Percentiles rank a stretch among this genome's conserved stretches.
phyloP scores from a whole-genome alignment of 2,329 filamentous ascomycete genomes.

The Cercospora zeae-maydis region DNA sequence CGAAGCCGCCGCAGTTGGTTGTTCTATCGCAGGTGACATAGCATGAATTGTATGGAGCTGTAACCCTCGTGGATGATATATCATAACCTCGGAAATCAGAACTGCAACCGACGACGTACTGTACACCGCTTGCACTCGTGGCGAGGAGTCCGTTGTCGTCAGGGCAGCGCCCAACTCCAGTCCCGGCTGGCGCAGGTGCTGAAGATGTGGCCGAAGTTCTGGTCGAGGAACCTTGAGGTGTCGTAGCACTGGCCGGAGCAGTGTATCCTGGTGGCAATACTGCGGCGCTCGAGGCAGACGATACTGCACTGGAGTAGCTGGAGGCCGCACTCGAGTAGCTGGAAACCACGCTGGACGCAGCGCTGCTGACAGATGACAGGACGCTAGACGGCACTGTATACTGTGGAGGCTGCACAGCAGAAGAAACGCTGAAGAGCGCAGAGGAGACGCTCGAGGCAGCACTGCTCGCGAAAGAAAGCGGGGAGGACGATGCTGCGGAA shows the following conservation, averaged over 20 bases:
- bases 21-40: slow-evolving; percentile 1
- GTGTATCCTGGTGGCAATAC: not conserved
- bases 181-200: not conserved
- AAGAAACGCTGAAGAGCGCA: slow-evolving; percentile 5
- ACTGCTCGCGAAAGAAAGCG: not conserved
- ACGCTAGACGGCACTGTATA: not conserved
- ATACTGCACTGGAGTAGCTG: slow-evolving; percentile 2
- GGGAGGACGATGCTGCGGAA: not conserved
- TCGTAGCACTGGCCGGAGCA: not conserved
- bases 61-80: not conserved
- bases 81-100: slow-evolving; percentile 2
- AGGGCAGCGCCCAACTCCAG: not conserved
- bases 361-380: not conserved
- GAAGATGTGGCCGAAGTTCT: not conserved
- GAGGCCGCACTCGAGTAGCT: slow-evolving; percentile 2
- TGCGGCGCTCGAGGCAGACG: not conserved
- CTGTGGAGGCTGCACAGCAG: not conserved
- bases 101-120: slow-evolving; percentile 12
- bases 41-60: slow-evolving; percentile 2
- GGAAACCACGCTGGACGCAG: not conserved
- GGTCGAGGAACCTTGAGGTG: not conserved
- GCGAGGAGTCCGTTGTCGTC: not conserved
- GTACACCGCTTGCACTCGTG: not conserved
- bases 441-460: slow-evolving; percentile 3
- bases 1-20: slow-evolving; percentile 6